Conservation (phyloP, 805 yeast genomes). For the Cyberlindnera americana region DNA sequence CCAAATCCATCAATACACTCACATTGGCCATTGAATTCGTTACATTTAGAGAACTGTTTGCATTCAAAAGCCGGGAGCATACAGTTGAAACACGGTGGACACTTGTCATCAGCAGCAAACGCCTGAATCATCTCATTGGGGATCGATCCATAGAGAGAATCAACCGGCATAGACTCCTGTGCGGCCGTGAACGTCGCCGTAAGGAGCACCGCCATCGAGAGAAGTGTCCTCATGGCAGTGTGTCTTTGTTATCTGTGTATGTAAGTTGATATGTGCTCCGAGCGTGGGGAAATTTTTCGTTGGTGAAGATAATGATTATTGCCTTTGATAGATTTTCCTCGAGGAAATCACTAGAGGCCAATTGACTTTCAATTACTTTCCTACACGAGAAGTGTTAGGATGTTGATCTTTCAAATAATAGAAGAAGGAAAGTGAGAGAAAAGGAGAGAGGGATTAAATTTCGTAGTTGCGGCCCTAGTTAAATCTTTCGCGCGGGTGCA, state of each 20-base stretch:
- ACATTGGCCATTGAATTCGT: conserved; percentile 84
- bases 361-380: too few relatives aligned
- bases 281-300: conserved; percentile 1
- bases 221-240: not conserved
- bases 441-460: too few relatives aligned
- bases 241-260: not conserved
- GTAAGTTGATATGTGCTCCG: not conserved
- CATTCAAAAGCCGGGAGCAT: conserved; percentile 88
- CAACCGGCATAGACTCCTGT: not conserved
- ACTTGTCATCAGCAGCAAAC: conserved; percentile 32
- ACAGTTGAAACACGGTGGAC: conserved; percentile 95
- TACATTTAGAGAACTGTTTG: conserved; percentile 86
- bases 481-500: too few relatives aligned
- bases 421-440: too few relatives aligned
- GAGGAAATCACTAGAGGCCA: too few relatives aligned
- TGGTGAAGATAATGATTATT: too few relatives aligned
- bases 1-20: conserved; percentile 93
- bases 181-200: not conserved
- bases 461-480: too few relatives aligned
- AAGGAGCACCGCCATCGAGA: not conserved
- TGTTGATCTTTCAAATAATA: too few relatives aligned
- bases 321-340: too few relatives aligned
- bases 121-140: not conserved
- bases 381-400: too few relatives aligned
- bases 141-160: conserved; percentile 13